Percentiles rank a stretch among this genome's conserved stretches.
Conservation (phyloP, 2,329 filamentous ascomycete genomes). For the Fusarium verticillioides region DNA sequence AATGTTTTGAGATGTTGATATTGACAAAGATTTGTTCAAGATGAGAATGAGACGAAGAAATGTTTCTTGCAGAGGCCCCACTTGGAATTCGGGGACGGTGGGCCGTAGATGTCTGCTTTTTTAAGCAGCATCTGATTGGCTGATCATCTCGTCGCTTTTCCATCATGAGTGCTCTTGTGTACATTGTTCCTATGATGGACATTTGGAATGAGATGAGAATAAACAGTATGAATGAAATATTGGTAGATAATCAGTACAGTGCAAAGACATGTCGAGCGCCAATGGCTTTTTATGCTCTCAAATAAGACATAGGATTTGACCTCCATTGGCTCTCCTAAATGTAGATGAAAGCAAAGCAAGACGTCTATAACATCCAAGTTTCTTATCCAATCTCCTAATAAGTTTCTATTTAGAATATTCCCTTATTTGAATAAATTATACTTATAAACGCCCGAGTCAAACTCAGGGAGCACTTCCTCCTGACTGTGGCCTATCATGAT, state of each 20-base stretch:
- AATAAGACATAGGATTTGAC: no score
- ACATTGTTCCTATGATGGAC: neutral
- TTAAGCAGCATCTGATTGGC: constrained; percentile 30
- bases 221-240: neutral
- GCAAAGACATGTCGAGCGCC: no score
- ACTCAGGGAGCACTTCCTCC: neutral
- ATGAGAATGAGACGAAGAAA: constrained; percentile 36
- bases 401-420: neutral
- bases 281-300: no score
- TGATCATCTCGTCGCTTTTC: neutral
- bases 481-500: neutral
- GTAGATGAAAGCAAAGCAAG: neutral
- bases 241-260: neutral
- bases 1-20: constrained; percentile 5
- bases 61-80: constrained; percentile 38
- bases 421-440: neutral
- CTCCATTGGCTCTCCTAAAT: no score
- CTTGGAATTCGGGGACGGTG: constrained; percentile 25
- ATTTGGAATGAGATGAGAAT: no score
- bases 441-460: neutral
- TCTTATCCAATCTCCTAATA: neutral
- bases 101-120: constrained; percentile 23
- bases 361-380: neutral
- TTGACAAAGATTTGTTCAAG: constrained; percentile 12
- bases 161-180: neutral